Base-by-base conservation (phyloP, 345 rosid genomes). In the Arabis alpina region DNA sequence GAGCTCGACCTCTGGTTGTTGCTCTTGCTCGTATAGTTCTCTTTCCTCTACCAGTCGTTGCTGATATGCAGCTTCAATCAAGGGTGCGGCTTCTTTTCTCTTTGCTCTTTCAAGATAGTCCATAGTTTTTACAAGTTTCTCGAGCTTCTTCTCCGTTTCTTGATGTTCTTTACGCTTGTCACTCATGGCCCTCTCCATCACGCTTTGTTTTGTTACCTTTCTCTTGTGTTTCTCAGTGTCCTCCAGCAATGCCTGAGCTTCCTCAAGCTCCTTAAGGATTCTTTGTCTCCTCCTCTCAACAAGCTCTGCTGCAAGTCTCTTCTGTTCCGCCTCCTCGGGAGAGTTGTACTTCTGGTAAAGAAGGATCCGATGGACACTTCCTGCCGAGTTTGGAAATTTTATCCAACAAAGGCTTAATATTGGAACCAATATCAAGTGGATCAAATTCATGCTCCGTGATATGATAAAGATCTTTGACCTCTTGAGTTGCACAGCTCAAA, bases 61-160 rank as follows among this genome's bases (percentile, higher is more conserved):
- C 75, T 92, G 96, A 66, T 77, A 95, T 59, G 96, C 85, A 82
- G 98, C 93, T 64, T 92, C 99, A 78, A 95, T 85, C 82, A 95
- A 79, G 25, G 97, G 88, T 54, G 97, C 97, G 39, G 96, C 91
- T 81, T 88, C 97, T 79, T 92, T 97, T 77, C 99, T 83, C 80
- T 95, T 95, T 8, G 99, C 99, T 48, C 99, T 82, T 81, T 95
- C 99, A 73, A 95, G 54, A 75, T 90, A 83, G 80, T 92, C 99
- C 99, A 95, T 88, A 8, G 94, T 92, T 76, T 88, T 95, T 15
- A 80, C 93, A 27, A 88, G 84, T 56, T 92, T 95, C 44, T 88
- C 97, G 8, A 90, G 74, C 61, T 91, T 95, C 76, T 92, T 95
- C 85, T 95, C 99, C 85, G 79, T 83, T 79, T 95, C 99, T 75